Evolutionary conservation across 768 basidiomycete species (phyloP).

Genomic region (Russula sp.): DNA sequence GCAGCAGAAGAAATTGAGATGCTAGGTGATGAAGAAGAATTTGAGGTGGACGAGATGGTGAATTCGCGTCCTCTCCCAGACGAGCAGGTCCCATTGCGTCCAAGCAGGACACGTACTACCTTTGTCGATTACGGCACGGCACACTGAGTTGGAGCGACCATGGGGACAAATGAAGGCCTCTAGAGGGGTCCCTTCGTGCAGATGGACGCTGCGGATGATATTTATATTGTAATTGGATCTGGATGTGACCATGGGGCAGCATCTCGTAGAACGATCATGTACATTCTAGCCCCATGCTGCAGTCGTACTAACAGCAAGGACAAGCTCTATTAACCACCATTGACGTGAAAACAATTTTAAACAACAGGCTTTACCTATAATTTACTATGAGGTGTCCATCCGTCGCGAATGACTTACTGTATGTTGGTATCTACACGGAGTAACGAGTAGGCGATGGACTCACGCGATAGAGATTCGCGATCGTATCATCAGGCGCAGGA

Average conservation of each 20-base stretch:
- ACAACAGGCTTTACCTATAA: constrained; percentile 39
- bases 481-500: constrained; percentile 69
- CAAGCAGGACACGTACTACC: background rate
- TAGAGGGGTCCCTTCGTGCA: background rate
- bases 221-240: constrained; percentile 7
- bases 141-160: background rate
- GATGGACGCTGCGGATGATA: background rate
- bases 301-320: constrained; percentile 37
- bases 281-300: constrained; percentile 46
- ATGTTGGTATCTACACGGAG: background rate
- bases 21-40: background rate
- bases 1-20: constrained; percentile 18
- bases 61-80: constrained; percentile 13
- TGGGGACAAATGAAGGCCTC: background rate
- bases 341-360: background rate
- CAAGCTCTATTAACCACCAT: background rate
- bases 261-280: background rate
- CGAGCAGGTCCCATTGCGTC: constrained; percentile 20
- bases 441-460: constrained; percentile 1
- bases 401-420: constrained; percentile 47
- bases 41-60: constrained; percentile 22
- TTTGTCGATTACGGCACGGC: constrained; percentile 17
- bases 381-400: constrained; percentile 62
- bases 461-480: constrained; percentile 63
- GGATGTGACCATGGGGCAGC: background rate